A percentile compares a stretch with the other conserved stretches of the same genome.
Evolutionary conservation across 495 filamentous ascomycete species (phyloP).

Genomic region (Acidomyces sp.): DNA sequence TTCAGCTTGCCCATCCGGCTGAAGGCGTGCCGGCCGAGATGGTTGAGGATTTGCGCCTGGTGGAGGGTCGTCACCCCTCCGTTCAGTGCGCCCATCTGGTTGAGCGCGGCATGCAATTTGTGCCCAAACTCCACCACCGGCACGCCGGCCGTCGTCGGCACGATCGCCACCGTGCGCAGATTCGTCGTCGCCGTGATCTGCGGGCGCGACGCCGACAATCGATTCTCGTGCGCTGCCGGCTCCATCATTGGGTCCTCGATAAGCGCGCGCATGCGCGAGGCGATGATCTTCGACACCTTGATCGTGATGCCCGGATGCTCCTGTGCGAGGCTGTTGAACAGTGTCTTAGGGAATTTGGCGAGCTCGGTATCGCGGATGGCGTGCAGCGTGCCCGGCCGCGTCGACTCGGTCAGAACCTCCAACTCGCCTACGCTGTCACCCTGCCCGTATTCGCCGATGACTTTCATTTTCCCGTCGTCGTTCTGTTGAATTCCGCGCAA

Average conservation of each 20-base stretch:
- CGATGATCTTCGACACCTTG: slow-evolving; percentile 97
- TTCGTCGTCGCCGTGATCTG: slow-evolving; percentile 80
- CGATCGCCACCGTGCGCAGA: slow-evolving; percentile 77
- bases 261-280: slow-evolving; percentile 79
- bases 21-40: slow-evolving; percentile 89
- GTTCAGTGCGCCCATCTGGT: slow-evolving; percentile 74
- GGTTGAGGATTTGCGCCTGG: slow-evolving; percentile 84
- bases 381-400: slow-evolving; percentile 75
- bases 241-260: slow-evolving; percentile 68
- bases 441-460: slow-evolving; percentile 87
- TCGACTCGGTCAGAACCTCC: slow-evolving; percentile 91
- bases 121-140: slow-evolving; percentile 92
- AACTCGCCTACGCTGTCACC: slow-evolving; percentile 95
- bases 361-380: slow-evolving; percentile 94
- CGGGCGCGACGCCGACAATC: slow-evolving; percentile 42
- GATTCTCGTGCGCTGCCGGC: slow-evolving; percentile 30
- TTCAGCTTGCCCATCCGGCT: slow-evolving; percentile 96
- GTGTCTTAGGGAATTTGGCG: slow-evolving; percentile 85
- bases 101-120: slow-evolving; percentile 71
- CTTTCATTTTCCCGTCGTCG: slow-evolving; percentile 67
- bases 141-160: slow-evolving; percentile 82
- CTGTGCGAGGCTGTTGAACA: slow-evolving; percentile 94
- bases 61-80: slow-evolving; percentile 88
- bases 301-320: slow-evolving; percentile 98
- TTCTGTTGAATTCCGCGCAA: slow-evolving; percentile 67